Evolutionary conservation across 2,329 filamentous ascomycete species (phyloP).

Genomic region (Triangularia setosa): DNA sequence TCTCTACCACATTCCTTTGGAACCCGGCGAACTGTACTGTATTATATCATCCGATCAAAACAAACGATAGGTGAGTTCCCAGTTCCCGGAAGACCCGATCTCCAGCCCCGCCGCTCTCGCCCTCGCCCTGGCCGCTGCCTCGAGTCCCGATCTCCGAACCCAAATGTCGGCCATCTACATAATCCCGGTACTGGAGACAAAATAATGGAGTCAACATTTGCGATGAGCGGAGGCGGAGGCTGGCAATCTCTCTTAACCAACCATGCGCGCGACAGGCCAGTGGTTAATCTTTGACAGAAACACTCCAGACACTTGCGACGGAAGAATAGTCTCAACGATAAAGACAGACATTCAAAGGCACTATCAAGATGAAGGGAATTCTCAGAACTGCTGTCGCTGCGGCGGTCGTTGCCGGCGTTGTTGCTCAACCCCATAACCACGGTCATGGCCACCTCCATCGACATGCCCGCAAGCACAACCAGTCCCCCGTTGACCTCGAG

Average conservation of each 20-base stretch:
- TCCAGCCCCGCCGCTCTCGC: neutral
- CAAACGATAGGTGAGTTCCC: conserved; percentile 19
- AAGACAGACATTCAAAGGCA: neutral
- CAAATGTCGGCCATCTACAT: neutral
- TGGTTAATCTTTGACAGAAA: neutral
- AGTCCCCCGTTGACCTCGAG: conserved; percentile 41
- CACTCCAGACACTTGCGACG: neutral
- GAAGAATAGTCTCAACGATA: neutral
- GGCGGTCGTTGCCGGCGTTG: conserved; percentile 47
- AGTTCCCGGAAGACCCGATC: neutral
- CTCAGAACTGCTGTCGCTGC: conserved; percentile 50
- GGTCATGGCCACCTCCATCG: conserved; percentile 56
- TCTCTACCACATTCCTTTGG: conserved; percentile 57
- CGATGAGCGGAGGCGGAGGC: neutral
- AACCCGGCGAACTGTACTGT: conserved; percentile 18
- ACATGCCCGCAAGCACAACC: conserved; percentile 52
- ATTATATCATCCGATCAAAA: neutral
- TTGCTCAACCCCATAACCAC: conserved; percentile 57
- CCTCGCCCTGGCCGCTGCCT: neutral
- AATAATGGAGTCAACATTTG: neutral
- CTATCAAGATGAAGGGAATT: conserved; percentile 47
- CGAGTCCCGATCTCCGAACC: neutral
- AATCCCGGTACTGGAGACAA: neutral
- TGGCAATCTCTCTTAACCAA: neutral
- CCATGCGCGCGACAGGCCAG: neutral